phyloP scores from a whole-genome alignment of 2,329 filamentous ascomycete species.

The Penicillium olsonii region DNA sequence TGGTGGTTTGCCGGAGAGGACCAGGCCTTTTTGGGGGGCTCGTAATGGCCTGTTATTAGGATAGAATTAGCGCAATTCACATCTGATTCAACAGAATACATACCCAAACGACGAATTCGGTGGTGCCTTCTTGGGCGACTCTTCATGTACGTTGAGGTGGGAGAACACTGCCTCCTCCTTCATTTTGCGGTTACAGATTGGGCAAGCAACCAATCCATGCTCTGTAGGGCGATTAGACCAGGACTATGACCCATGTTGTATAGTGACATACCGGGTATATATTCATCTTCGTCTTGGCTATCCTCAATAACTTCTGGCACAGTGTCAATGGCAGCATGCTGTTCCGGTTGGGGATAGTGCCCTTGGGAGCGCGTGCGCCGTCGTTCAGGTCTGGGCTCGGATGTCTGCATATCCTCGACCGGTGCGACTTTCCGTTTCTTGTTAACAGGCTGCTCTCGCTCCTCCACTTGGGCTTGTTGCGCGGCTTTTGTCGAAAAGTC shows the following conservation, averaged over 20 bases:
- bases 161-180: constrained; percentile 73
- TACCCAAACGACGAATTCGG: constrained; percentile 32
- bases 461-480: constrained; percentile 54
- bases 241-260: background rate
- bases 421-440: constrained; percentile 41
- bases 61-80: constrained; percentile 19
- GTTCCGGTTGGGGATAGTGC: background rate
- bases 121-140: constrained; percentile 5
- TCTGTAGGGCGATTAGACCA: constrained; percentile 44
- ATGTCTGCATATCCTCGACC: constrained; percentile 35
- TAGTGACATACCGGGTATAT: constrained; percentile 33
- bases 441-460: constrained; percentile 30
- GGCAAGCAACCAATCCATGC: constrained; percentile 79
- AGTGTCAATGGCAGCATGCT: background rate
- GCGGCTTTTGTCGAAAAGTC: constrained; percentile 61
- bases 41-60: constrained; percentile 23
- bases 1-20: constrained; percentile 39
- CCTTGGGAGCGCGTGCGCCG: constrained; percentile 40
- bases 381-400: constrained; percentile 29
- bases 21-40: constrained; percentile 19
- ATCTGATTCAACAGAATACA: background rate
- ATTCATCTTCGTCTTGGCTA: constrained; percentile 40
- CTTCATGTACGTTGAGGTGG: constrained; percentile 72
- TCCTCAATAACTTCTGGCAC: constrained; percentile 40
- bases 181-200: constrained; percentile 78